phyloP scores from a whole-genome alignment of 208 protist species.

The Tritrichomonas foetus region DNA sequence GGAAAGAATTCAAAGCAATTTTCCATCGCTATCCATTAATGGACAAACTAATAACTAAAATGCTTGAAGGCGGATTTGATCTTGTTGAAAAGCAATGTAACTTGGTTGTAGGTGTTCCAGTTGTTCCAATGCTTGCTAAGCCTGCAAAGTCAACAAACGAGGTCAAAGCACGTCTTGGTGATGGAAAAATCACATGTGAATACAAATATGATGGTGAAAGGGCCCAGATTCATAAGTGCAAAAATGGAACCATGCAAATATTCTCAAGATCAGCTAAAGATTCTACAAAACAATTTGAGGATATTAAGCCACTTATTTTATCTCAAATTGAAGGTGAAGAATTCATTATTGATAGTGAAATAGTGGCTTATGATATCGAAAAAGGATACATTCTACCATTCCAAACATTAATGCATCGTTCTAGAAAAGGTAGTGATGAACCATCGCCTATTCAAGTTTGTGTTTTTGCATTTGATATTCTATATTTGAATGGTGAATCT shows the following conservation, averaged over 20 bases:
- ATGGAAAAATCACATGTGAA: slow-evolving; percentile 86
- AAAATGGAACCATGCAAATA: slow-evolving; percentile 70
- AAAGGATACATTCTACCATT: slow-evolving; percentile 76
- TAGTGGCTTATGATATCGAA: slow-evolving; percentile 66
- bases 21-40: not conserved
- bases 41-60: not conserved
- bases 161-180: slow-evolving; percentile 50
- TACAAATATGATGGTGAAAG: slow-evolving; percentile 99
- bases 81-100: slow-evolving; percentile 46
- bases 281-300: slow-evolving; percentile 93
- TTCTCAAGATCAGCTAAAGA: slow-evolving; percentile 95
- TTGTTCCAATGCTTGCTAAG: slow-evolving; percentile 90
- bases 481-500: slow-evolving; percentile 90
- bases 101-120: slow-evolving; percentile 52
- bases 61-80: not conserved
- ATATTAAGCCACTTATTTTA: slow-evolving; percentile 69
- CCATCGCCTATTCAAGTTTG: slow-evolving; percentile 66
- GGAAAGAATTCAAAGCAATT: not conserved
- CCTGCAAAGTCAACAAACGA: slow-evolving; percentile 73
- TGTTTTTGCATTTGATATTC: slow-evolving; percentile 96
- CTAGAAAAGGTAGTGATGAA: slow-evolving; percentile 52
- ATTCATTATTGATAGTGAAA: slow-evolving; percentile 96
- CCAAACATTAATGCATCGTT: slow-evolving; percentile 72
- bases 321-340: not conserved
- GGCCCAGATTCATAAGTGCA: slow-evolving; percentile 53